Evolutionary conservation across 208 protist genomes (phyloP).

Genomic region (Angomonas desouzai): DNA sequence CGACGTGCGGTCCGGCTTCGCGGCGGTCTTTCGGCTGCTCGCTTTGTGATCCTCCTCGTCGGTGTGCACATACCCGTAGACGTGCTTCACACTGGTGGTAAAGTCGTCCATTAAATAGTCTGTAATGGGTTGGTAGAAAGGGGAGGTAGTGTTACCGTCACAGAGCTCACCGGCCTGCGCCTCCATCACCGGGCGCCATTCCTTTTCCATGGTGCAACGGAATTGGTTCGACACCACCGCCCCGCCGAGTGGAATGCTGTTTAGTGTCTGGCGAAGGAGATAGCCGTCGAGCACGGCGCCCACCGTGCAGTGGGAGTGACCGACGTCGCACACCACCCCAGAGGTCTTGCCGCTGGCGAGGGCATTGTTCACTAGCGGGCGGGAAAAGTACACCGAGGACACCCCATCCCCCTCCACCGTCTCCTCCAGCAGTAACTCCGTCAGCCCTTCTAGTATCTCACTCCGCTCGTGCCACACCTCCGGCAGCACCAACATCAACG

Average conservation of each 20-base stretch:
- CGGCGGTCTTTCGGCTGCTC: neutral
- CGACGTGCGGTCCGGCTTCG: neutral
- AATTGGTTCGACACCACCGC: constrained; percentile 50
- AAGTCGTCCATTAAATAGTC: neutral
- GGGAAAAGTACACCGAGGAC: constrained; percentile 61
- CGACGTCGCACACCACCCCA: constrained; percentile 74
- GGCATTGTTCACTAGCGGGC: constrained; percentile 73
- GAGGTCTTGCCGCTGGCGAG: constrained; percentile 57
- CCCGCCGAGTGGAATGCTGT: constrained; percentile 43
- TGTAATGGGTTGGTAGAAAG: neutral
- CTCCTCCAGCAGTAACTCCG: constrained; percentile 54
- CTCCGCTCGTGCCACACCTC: constrained; percentile 70
- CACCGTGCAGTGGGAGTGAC: constrained; percentile 67
- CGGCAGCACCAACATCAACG: constrained; percentile 73
- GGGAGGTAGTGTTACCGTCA: neutral
- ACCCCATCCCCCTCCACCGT: constrained; percentile 28
- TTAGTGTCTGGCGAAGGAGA: constrained; percentile 55
- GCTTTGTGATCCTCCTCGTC: constrained; percentile 9
- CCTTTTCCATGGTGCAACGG: constrained; percentile 16
- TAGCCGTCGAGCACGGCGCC: constrained; percentile 82
- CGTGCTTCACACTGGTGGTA: constrained; percentile 24
- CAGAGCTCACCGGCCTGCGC: neutral
- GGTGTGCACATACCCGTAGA: constrained; percentile 21
- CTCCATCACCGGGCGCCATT: neutral
- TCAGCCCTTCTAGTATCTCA: constrained; percentile 54